Percentiles rank a stretch among this genome's conserved stretches.
Conservation (phyloP, 2,329 filamentous ascomycete species). For the Ambrosiella xylebori region DNA sequence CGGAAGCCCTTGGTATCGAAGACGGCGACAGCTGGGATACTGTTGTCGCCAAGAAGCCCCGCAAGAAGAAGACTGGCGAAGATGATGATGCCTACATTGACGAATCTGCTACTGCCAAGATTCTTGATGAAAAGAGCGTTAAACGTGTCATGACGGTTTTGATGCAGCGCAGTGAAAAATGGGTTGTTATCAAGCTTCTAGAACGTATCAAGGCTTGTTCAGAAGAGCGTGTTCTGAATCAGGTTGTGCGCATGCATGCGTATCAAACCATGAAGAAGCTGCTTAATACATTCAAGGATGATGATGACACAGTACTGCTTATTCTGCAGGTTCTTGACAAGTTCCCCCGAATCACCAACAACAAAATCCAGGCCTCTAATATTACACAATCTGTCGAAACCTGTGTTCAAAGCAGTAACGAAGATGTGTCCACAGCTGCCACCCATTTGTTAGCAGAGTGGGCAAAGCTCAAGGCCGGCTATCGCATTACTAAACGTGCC, state of each 20-base stretch:
- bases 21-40: conserved; percentile 86
- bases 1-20: conserved; percentile 91
- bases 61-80: conserved; percentile 80
- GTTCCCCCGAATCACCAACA: conserved; percentile 78
- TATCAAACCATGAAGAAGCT: conserved; percentile 88
- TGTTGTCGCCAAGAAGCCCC: conserved; percentile 70
- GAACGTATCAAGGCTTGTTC: conserved; percentile 73
- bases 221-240: conserved; percentile 72
- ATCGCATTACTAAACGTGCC: conserved; percentile 85
- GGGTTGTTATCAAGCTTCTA: conserved; percentile 92
- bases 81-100: conserved; percentile 95
- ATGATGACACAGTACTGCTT: conserved; percentile 76
- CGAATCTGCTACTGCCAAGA: conserved; percentile 66
- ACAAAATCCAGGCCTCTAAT: conserved; percentile 93
- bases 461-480: conserved; percentile 78
- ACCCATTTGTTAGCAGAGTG: conserved; percentile 61
- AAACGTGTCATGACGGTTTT: conserved; percentile 92
- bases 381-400: conserved; percentile 69
- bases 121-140: conserved; percentile 65
- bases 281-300: conserved; percentile 70
- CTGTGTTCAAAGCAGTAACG: conserved; percentile 50
- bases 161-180: conserved; percentile 97
- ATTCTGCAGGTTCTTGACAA: conserved; percentile 77
- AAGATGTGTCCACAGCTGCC: conserved; percentile 56
- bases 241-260: conserved; percentile 89